A percentile compares a stretch with the other conserved stretches of the same genome.
phyloP scores from a whole-genome alignment of 1,284 basidiomycete genomes.

The Moesziomyces sp. region DNA sequence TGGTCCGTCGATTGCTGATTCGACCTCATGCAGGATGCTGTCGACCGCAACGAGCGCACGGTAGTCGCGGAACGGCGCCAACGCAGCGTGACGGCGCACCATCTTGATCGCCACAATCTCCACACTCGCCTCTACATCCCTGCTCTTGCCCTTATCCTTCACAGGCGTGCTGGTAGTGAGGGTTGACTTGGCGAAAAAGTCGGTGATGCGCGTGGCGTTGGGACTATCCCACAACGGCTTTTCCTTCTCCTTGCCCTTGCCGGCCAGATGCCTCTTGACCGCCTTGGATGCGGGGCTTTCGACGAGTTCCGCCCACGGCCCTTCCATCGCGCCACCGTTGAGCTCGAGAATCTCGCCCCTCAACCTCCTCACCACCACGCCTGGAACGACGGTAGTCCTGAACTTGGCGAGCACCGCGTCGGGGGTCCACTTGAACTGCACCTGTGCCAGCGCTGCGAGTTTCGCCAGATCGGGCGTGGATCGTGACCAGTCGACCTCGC shows the following conservation, averaged over 20 bases:
- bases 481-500: background rate
- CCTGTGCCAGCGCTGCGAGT: conserved; percentile 17
- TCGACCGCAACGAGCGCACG: conserved; percentile 21
- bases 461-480: conserved; percentile 14
- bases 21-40: background rate
- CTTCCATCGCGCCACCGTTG: conserved; percentile 12
- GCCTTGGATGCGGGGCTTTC: conserved; percentile 11
- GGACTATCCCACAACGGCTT: conserved; percentile 27
- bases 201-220: conserved; percentile 35
- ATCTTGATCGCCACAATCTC: conserved; percentile 23
- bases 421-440: conserved; percentile 31
- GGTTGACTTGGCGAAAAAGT: conserved; percentile 30
- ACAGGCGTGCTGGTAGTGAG: background rate
- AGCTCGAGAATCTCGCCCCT: conserved; percentile 28
- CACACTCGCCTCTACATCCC: background rate
- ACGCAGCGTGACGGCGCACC: conserved; percentile 29
- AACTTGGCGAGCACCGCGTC: conserved; percentile 29
- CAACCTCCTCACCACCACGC: conserved; percentile 22
- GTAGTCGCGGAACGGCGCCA: conserved; percentile 30
- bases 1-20: no score
- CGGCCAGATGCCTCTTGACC: background rate
- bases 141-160: background rate
- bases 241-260: conserved; percentile 7
- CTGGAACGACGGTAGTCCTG: conserved; percentile 23
- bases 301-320: conserved; percentile 35